phyloP scores from a whole-genome alignment of 2,329 filamentous ascomycete genomes.

The Calonectria hongkongensis region DNA sequence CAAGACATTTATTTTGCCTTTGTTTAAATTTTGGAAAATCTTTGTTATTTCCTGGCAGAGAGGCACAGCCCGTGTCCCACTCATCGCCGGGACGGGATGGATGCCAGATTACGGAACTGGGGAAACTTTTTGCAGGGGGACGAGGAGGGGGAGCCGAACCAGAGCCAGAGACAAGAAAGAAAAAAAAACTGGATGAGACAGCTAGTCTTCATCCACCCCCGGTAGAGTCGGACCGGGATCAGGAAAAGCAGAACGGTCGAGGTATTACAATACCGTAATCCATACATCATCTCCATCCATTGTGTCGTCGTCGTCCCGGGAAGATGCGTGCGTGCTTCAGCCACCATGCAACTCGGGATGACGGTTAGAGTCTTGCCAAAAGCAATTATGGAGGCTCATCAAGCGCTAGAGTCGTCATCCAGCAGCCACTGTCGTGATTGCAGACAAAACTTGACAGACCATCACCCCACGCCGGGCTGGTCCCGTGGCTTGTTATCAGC shows the following conservation, averaged over 20 bases:
- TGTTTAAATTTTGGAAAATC: slow-evolving; percentile 2
- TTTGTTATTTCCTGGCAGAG: not conserved
- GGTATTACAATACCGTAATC: not conserved
- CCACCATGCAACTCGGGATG: not conserved
- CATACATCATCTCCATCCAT: no score
- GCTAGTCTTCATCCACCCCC: slow-evolving; percentile 8
- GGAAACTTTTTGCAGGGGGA: slow-evolving; percentile 26
- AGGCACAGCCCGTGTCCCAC: slow-evolving; percentile 21
- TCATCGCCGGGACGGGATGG: slow-evolving; percentile 15
- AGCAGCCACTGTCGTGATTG: slow-evolving; percentile 25
- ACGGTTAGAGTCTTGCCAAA: slow-evolving; percentile 13
- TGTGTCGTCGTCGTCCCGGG: not conserved
- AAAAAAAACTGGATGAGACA: not conserved
- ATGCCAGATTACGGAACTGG: slow-evolving; percentile 36
- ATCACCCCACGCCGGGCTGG: slow-evolving; percentile 39
- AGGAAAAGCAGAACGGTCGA: not conserved
- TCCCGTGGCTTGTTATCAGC: slow-evolving; percentile 40
- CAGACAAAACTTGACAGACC: slow-evolving; percentile 20
- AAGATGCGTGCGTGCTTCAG: no score
- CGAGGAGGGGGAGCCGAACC: not conserved
- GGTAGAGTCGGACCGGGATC: slow-evolving; percentile 17
- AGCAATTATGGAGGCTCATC: slow-evolving; percentile 16
- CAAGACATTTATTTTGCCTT: not conserved
- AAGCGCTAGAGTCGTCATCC: slow-evolving; percentile 32
- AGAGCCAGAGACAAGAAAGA: no score